These are phyloP conservation scores for Musa troglodytarum DNA, from an alignment of 176 grass and related monocot genomes.

Conservation along the genomic window DNA sequence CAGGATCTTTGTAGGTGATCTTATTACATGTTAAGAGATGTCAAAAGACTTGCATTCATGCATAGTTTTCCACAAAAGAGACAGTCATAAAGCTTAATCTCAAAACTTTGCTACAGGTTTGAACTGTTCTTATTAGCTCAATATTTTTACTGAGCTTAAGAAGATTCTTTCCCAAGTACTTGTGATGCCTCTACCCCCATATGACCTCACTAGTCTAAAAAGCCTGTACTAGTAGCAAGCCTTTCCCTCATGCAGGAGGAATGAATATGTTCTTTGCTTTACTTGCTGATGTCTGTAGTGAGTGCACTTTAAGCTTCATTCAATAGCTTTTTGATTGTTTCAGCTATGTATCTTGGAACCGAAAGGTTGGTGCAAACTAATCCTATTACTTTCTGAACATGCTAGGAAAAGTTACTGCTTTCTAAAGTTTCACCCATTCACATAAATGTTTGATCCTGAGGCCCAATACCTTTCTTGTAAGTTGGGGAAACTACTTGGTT, in stretches of 20 bases:
- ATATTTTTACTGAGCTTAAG: too few relatives aligned
- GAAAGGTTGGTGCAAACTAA: neutral
- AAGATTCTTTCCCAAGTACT: too few relatives aligned
- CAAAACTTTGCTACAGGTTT: too few relatives aligned
- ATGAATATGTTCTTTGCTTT: neutral
- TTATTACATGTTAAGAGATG: too few relatives aligned
- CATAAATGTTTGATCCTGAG: neutral
- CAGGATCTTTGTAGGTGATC: too few relatives aligned
- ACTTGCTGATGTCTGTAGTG: neutral
- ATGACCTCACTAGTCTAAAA: too few relatives aligned
- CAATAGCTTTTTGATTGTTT: neutral
- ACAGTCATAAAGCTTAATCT: too few relatives aligned
- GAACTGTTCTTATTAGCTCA: too few relatives aligned
- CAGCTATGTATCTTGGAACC: neutral
- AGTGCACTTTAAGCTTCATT: neutral
- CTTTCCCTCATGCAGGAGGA: neutral
- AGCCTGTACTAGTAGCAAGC: too few relatives aligned
- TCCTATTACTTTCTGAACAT: neutral
- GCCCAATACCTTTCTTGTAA: neutral
- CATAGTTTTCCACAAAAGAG: too few relatives aligned
- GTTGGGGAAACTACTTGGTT: neutral
- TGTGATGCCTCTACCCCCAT: too few relatives aligned
- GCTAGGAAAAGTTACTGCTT: neutral
- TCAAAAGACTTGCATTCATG: too few relatives aligned
- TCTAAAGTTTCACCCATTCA: neutral